A percentile compares a stretch with the other conserved stretches of the same genome.
Conservation (phyloP, 805 yeast species). For the Candida endomychidarum region DNA sequence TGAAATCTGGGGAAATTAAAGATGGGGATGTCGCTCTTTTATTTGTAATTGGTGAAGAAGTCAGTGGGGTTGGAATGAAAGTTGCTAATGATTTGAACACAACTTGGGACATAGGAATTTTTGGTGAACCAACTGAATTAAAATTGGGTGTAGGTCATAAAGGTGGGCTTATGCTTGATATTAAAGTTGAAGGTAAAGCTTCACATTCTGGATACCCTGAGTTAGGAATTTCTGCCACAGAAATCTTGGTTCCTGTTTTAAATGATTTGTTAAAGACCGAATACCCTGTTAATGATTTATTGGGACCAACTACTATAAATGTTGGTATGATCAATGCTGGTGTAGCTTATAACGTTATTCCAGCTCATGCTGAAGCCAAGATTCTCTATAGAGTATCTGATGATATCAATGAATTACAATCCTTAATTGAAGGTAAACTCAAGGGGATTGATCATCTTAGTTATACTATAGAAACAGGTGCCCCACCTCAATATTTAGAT, state of each 20-base stretch:
- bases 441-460: slow-evolving; percentile 26
- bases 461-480: slow-evolving; percentile 16
- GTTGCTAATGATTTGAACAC: slow-evolving; percentile 41
- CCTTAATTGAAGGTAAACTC: slow-evolving; percentile 34
- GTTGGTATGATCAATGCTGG: slow-evolving; percentile 61
- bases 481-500: slow-evolving; percentile 50
- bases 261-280: slow-evolving; percentile 41
- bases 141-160: slow-evolving; percentile 71
- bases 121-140: slow-evolving; percentile 76
- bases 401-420: slow-evolving; percentile 37
- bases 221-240: slow-evolving; percentile 62
- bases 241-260: slow-evolving; percentile 52
- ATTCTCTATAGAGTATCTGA: slow-evolving; percentile 56
- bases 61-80: slow-evolving; percentile 64
- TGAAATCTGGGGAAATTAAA: slow-evolving; percentile 32
- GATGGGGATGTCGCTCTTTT: slow-evolving; percentile 60
- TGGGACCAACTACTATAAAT: slow-evolving; percentile 64
- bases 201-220: slow-evolving; percentile 73
- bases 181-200: slow-evolving; percentile 54
- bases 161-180: slow-evolving; percentile 47
- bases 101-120: slow-evolving; percentile 59
- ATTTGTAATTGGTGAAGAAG: slow-evolving; percentile 72
- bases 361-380: slow-evolving; percentile 54
- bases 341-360: slow-evolving; percentile 65
- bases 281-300: slow-evolving; percentile 50